Conservation (phyloP, 1,139 yeast genomes). For the Magnusiomyces suaveolens region DNA sequence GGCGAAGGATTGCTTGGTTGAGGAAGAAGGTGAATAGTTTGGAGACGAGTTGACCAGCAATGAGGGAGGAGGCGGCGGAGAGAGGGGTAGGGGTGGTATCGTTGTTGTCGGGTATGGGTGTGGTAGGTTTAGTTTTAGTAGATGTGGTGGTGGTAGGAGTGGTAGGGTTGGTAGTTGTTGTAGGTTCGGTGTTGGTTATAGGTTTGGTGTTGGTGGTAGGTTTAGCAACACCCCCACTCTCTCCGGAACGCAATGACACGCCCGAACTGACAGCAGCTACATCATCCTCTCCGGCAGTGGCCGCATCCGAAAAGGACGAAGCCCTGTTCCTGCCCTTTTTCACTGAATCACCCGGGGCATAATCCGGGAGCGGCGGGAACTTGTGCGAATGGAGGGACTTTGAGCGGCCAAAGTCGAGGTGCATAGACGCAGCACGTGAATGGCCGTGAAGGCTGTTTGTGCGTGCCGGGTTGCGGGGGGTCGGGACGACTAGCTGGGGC, state of each 20-base stretch:
- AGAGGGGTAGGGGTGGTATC: background rate
- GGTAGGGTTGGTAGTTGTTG: too few species aligned
- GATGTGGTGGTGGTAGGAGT: background rate
- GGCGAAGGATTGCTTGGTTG: constrained; percentile 66
- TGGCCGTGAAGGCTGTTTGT: background rate
- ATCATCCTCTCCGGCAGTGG: too few species aligned
- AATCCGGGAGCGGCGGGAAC: background rate
- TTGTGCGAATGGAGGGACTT: background rate
- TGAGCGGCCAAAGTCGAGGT: background rate
- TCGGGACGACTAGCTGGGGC: background rate
- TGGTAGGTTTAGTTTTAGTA: too few species aligned
- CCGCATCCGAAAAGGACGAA: too few species aligned
- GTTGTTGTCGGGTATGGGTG: too few species aligned
- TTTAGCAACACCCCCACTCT: too few species aligned
- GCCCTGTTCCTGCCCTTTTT: background rate
- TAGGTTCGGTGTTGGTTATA: too few species aligned
- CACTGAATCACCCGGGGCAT: background rate
- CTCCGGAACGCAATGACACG: too few species aligned
- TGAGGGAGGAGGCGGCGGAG: constrained; percentile 53
- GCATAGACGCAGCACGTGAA: background rate
- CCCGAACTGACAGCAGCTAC: too few species aligned
- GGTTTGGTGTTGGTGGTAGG: too few species aligned
- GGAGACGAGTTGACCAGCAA: constrained; percentile 63
- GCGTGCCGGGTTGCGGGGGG: background rate
- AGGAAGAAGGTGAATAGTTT: constrained; percentile 66